Percentiles rank a stretch among this genome's conserved stretches.
Evolutionary conservation across 2,329 filamentous ascomycete genomes (phyloP).

Genomic region (Exophiala calicioides): DNA sequence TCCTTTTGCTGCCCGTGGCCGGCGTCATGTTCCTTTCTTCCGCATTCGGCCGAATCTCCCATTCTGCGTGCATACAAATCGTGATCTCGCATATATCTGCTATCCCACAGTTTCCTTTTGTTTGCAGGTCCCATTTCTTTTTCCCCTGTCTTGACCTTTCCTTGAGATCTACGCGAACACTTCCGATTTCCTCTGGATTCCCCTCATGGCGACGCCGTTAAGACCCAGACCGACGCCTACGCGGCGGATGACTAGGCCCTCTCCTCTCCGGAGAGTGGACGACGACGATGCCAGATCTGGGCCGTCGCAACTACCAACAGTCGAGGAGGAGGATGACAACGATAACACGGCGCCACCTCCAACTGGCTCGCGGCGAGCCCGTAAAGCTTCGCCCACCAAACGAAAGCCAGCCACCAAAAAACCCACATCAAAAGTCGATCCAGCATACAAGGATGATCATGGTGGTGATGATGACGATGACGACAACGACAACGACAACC

Average conservation of each 20-base stretch:
- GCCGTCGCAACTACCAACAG: not conserved
- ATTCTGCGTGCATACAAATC: slow-evolving; percentile 8
- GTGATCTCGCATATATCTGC: slow-evolving; percentile 10
- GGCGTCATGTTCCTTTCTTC: slow-evolving; percentile 5
- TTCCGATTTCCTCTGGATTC: not conserved
- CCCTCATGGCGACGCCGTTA: not conserved
- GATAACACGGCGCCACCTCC: no score
- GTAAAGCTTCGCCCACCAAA: no score
- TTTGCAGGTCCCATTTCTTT: slow-evolving; percentile 4
- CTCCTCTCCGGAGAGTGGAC: slow-evolving; percentile 1
- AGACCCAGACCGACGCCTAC: not conserved
- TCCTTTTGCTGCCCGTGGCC: no score
- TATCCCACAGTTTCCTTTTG: not conserved
- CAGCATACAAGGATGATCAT: no score
- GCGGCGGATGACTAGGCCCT: slow-evolving; percentile 11
- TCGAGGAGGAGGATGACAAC: not conserved
- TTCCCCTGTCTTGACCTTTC: no score
- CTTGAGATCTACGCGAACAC: no score
- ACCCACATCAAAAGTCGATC: no score
- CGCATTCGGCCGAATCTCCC: slow-evolving; percentile 10
- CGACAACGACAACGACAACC: no score
- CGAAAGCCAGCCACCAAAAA: no score
- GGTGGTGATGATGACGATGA: no score
- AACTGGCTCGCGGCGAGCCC: no score
- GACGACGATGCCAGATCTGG: not conserved